Evolutionary conservation across 352 stramenopile species (phyloP).

Genomic region (Pythium apleroticum): DNA sequence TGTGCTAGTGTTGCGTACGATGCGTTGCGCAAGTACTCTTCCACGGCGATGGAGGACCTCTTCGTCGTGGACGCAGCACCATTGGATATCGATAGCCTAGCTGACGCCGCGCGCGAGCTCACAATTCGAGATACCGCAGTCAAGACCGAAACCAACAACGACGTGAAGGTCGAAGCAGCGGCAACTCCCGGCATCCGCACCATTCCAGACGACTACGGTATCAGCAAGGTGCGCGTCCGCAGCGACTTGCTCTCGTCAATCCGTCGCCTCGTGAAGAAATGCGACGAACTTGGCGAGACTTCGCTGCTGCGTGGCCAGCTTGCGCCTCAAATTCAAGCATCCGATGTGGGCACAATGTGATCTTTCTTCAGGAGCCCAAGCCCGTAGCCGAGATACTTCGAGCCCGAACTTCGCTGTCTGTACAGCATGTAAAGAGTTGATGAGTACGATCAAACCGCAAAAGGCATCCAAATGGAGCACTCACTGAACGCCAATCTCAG

Average conservation of each 20-base stretch:
- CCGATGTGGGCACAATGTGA: constrained; percentile 50
- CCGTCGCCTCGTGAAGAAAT: constrained; percentile 43
- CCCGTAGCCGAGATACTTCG: constrained; percentile 74
- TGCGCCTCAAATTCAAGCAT: constrained; percentile 12
- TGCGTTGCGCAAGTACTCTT: constrained; percentile 17
- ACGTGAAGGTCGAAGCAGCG: background rate
- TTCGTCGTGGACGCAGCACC: constrained; percentile 1
- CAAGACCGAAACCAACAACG: constrained; percentile 2
- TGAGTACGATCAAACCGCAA: too few relatives aligned
- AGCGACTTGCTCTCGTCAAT: constrained; percentile 57
- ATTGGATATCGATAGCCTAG: background rate
- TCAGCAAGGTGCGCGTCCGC: constrained; percentile 41
- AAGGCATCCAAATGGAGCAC: too few relatives aligned
- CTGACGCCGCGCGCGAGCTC: background rate
- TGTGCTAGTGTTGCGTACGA: constrained; percentile 14
- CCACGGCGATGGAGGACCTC: constrained; percentile 3
- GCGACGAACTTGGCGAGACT: constrained; percentile 27
- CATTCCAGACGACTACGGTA: constrained; percentile 46
- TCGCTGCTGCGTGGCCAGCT: background rate
- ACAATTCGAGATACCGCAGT: background rate
- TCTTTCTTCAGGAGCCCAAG: constrained; percentile 79
- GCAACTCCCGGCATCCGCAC: background rate
- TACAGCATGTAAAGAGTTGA: background rate
- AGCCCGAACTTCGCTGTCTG: constrained; percentile 48
- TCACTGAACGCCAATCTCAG: constrained; percentile 21